Evolutionary conservation across 1,139 yeast species (phyloP), one percentile per base, ranked within the genome.

Genomic region (Hansenula sp.): DNA sequence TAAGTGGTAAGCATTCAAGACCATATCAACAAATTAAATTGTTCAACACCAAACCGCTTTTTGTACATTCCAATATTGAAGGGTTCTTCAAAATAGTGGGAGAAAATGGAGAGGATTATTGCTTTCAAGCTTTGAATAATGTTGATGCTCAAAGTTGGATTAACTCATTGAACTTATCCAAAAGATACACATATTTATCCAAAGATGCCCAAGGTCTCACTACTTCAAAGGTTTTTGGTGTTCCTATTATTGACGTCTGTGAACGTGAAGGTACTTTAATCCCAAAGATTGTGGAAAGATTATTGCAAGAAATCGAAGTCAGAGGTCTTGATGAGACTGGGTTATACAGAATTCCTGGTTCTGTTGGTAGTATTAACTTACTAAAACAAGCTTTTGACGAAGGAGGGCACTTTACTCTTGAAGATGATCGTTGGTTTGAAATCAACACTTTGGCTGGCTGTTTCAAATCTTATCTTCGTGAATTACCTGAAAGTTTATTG

Each of bases 251-350:
- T 36, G 79, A 77, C 51, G 75, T 89, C 6, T 88, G 96, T 59
- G 75, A 69, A 42, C 71, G 96, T 39, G 96, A 88, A 50, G 68
- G 74, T 13, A 63, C 77, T 0, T 45, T 64, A 3, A 68, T 80
- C 25, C 98, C 98, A 1, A 64, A 60, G 14, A 77, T 90, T 31
- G 79, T 89, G 43, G 76, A 73, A 27, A 69, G 72, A 40, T 65
- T 92, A 25, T 71, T 89, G 51, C 70, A 70, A 35, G 95, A 83
- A 52, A 82, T 92, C 47, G 97, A 92, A 58, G 64, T 69, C 24
- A 78, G 90, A 41, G 97, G 97, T 1, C 61, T 92, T 29, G 87
- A 86, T 47, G 97, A 90, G 58, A 87, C 88, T 44, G 98, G 98
- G 19, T 69, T 92, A 18, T 92, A 92, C 61, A 79, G 98, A 60